A percentile compares a stretch with the other conserved stretches of the same genome.
These are phyloP conservation scores for Rubus idaeus DNA, from an alignment of 306 rosid species.

Conservation along the genomic window DNA sequence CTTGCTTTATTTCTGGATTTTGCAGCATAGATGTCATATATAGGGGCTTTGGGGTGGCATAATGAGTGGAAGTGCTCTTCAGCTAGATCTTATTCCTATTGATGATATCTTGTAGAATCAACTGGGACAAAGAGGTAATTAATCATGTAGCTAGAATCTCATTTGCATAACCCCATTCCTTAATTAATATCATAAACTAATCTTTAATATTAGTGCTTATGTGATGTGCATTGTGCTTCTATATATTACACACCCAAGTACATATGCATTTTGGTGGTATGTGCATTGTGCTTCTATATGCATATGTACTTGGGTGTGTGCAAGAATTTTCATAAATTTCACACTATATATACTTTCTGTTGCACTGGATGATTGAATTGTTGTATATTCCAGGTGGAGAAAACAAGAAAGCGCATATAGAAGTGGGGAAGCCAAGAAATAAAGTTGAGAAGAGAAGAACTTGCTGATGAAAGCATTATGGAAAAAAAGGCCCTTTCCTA, in stretches of 20 bases:
- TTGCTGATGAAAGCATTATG: too few relatives aligned
- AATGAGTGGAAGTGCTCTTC: conserved; percentile 35
- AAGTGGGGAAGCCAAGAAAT: conserved; percentile 30
- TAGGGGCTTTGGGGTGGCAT: conserved; percentile 35
- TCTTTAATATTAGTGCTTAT: too few relatives aligned
- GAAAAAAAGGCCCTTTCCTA: too few relatives aligned
- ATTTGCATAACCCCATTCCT: neutral
- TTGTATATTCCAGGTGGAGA: conserved; percentile 28
- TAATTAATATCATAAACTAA: too few relatives aligned
- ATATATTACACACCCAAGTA: too few relatives aligned
- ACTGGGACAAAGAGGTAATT: conserved; percentile 46
- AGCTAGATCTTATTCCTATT: conserved; percentile 26
- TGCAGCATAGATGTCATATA: neutral
- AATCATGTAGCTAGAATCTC: neutral
- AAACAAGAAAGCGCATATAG: conserved; percentile 33
- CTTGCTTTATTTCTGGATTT: neutral
- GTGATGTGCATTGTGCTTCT: too few relatives aligned
- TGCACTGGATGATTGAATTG: too few relatives aligned
- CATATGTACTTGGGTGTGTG: too few relatives aligned
- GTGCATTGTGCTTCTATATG: too few relatives aligned
- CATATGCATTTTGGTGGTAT: too few relatives aligned
- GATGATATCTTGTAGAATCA: conserved; percentile 28
- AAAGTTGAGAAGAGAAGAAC: neutral
- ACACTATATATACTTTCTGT: too few relatives aligned
- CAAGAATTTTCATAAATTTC: too few relatives aligned